phyloP scores from a whole-genome alignment of 805 yeast genomes.

The Candida schatavii region DNA sequence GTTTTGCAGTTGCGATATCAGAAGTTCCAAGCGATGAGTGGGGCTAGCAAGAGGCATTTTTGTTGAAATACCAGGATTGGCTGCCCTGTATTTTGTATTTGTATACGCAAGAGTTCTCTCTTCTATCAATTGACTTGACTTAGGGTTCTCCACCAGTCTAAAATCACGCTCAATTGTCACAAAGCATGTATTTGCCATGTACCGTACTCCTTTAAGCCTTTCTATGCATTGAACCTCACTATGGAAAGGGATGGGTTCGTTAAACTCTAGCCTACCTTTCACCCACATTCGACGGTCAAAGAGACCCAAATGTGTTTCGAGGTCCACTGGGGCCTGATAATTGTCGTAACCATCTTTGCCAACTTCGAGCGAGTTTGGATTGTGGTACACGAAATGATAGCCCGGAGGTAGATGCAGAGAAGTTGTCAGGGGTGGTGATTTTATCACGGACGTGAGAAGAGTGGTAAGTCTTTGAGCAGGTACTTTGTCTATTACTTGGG shows the following conservation, averaged over 20 bases:
- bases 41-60: constrained; percentile 11
- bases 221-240: constrained; percentile 49
- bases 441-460: background rate
- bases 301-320: constrained; percentile 14
- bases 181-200: constrained; percentile 35
- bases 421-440: background rate
- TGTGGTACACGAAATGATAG: constrained; percentile 65
- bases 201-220: constrained; percentile 39
- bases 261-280: constrained; percentile 57
- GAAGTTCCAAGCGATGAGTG: background rate
- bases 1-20: background rate
- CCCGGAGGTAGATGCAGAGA: constrained; percentile 37
- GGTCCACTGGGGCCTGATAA: constrained; percentile 60
- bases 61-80: constrained; percentile 5
- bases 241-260: constrained; percentile 15
- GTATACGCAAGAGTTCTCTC: constrained; percentile 62
- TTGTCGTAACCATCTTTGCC: constrained; percentile 79
- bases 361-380: constrained; percentile 49
- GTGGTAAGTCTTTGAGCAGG: background rate
- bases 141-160: constrained; percentile 20
- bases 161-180: constrained; percentile 55
- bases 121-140: constrained; percentile 36
- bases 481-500: constrained; percentile 1
- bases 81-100: constrained; percentile 26
- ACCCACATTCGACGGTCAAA: constrained; percentile 77